These are phyloP conservation scores for Bonia amplexicaulis DNA, from an alignment of 176 grass and related monocot genomes.

Conservation along the genomic window DNA sequence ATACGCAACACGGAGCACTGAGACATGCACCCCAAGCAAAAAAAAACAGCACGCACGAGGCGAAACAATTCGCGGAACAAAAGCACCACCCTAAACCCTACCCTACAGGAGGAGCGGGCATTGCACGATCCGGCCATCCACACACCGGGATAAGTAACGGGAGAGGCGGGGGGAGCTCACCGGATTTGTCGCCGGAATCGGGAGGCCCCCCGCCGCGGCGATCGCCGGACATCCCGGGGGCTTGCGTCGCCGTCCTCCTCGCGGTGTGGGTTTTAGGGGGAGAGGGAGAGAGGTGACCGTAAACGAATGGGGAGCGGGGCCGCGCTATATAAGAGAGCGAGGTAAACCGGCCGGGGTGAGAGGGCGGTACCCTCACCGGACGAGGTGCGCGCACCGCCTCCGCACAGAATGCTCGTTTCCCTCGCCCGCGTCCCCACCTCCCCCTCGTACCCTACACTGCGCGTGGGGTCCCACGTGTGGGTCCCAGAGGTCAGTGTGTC, in stretches of 20 bases:
- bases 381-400: background rate
- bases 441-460: background rate
- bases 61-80: background rate
- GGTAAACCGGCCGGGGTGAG: background rate
- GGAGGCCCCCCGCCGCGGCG: background rate
- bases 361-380: background rate
- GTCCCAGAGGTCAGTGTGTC: accelerated
- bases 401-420: background rate
- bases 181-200: conserved; percentile 13
- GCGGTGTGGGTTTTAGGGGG: background rate
- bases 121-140: background rate
- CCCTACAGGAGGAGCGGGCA: background rate
- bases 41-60: background rate
- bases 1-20: background rate
- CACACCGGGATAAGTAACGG: background rate
- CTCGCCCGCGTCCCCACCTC: background rate
- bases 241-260: background rate
- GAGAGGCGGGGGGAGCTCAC: background rate
- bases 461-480: accelerated
- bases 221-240: background rate
- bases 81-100: background rate
- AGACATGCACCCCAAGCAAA: too few relatives aligned
- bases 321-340: background rate
- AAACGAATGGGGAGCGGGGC: background rate
- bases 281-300: background rate